Percentiles rank a stretch among this genome's conserved stretches.
Evolutionary conservation across 257 asterid species (phyloP).

Genomic region (Phtheirospermum japonicum): DNA sequence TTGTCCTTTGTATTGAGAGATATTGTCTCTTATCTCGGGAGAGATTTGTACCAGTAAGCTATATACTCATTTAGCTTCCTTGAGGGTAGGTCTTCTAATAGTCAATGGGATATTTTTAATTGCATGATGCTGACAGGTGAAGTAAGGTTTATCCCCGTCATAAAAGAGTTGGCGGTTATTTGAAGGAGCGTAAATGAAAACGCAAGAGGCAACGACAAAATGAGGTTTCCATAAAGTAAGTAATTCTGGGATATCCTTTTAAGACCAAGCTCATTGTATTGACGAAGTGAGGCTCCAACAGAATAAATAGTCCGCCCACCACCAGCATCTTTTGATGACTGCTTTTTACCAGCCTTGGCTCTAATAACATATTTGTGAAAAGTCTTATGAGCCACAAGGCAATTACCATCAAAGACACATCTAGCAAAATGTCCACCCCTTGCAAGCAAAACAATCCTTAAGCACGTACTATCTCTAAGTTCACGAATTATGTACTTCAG

Average conservation of each 20-base stretch:
- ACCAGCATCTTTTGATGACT: constrained; percentile 88
- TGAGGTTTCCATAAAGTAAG: constrained; percentile 63
- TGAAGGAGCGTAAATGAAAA: no score
- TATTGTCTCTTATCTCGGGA: constrained; percentile 42
- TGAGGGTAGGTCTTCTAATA: constrained; percentile 83
- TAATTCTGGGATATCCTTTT: constrained; percentile 88
- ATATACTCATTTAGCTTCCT: constrained; percentile 77
- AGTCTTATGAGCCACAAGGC: constrained; percentile 80
- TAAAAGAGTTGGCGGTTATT: no score
- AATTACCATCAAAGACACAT: constrained; percentile 84
- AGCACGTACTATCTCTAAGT: constrained; percentile 57
- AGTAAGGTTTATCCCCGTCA: no score
- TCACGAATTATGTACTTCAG: constrained; percentile 61
- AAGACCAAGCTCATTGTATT: constrained; percentile 83
- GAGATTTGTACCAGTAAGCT: no score
- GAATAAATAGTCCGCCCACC: constrained; percentile 80
- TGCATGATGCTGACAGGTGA: constrained; percentile 53
- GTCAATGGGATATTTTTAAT: constrained; percentile 78
- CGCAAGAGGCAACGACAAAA: constrained; percentile 62
- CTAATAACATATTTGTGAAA: constrained; percentile 98
- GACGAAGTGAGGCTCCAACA: constrained; percentile 98
- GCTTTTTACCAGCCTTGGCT: constrained; percentile 96
- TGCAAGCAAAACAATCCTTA: constrained; percentile 87
- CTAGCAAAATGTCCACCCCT: no score
- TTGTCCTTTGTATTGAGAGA: constrained; percentile 33